Evolutionary conservation across 805 yeast species (phyloP).

Genomic region (Ogataea neopini): DNA sequence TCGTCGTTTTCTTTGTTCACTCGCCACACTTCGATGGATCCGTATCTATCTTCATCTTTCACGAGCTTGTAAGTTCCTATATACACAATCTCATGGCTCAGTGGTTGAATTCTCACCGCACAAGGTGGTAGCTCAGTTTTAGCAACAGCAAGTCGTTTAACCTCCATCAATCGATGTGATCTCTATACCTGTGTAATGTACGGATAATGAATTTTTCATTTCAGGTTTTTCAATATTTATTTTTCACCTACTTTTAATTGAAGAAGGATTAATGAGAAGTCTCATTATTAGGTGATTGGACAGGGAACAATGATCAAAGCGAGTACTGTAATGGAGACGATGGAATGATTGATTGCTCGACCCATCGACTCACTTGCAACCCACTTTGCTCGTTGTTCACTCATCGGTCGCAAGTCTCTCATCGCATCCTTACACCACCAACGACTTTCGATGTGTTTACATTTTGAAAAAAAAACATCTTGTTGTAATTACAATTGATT

Average conservation of each 20-base stretch:
- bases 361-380: no score
- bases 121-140: constrained; percentile 79
- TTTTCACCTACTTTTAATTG: background rate
- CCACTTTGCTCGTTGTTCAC: no score
- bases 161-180: background rate
- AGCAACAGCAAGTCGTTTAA: constrained; percentile 32
- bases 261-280: background rate
- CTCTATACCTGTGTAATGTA: no score
- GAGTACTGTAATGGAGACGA: no score
- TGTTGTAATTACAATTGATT: background rate
- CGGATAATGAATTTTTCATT: no score
- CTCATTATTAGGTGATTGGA: no score
- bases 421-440: background rate
- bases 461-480: constrained; percentile 1
- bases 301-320: no score
- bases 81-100: constrained; percentile 47
- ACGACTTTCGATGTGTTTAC: background rate
- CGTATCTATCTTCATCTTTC: constrained; percentile 59
- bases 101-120: constrained; percentile 62
- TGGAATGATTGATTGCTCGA: no score
- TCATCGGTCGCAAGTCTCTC: no score
- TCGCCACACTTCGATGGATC: constrained; percentile 51
- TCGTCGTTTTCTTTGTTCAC: constrained; percentile 4
- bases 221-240: no score
- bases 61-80: constrained; percentile 84